Base-by-base conservation (phyloP, 495 filamentous ascomycete species). In the Aspergillus hancockii region DNA sequence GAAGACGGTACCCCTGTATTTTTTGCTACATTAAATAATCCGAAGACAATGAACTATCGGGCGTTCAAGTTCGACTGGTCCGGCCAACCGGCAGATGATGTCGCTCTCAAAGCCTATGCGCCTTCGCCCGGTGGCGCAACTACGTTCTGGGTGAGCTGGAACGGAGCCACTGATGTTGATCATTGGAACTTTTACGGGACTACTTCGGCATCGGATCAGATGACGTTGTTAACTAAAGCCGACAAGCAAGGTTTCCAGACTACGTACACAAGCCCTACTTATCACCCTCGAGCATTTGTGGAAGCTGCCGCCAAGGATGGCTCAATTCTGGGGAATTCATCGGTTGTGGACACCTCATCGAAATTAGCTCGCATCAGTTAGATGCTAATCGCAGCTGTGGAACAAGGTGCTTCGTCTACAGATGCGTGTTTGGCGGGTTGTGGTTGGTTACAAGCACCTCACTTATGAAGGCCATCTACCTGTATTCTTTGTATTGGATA, bases 1-100 rank as follows among this genome's bases (percentile, higher is more conserved):
- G 59, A 68, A 4, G 70, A 80, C 49, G 81, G 81, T 1, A 72
- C 69, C 16, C 63, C 69, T 0, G 55, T 82, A 3, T 77, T 77
- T 49, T 59, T 57, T 10, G 67, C 64, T 1, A 57, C 43, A n/a
- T 61, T 67, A 10, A 62, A 38, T 8, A 23, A 61, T 9, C 13
- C 52, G 6, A 23, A 50, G 8, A 46, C 58, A 6, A 49, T 60
- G 25, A 64, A 55, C 32, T 69, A 69, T 49, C 64, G 67, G 22
- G 67, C 62, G 0, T 69, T 63, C 38, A 60, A 61, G 40, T 58
- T 14, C 16, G 59, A 63, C 3, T 72, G 65, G 60, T 57, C 54
- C 4, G 63, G 52, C 3, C 4, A 18, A 21, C 64, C 64, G 4
- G n/a, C 1, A 3, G 14, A 41, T 7, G 14, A 41, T 6, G 10